Percentiles rank a stretch among this genome's conserved stretches.
phyloP scores from a whole-genome alignment of 208 protist genomes.

The Trypanosoma avium region DNA sequence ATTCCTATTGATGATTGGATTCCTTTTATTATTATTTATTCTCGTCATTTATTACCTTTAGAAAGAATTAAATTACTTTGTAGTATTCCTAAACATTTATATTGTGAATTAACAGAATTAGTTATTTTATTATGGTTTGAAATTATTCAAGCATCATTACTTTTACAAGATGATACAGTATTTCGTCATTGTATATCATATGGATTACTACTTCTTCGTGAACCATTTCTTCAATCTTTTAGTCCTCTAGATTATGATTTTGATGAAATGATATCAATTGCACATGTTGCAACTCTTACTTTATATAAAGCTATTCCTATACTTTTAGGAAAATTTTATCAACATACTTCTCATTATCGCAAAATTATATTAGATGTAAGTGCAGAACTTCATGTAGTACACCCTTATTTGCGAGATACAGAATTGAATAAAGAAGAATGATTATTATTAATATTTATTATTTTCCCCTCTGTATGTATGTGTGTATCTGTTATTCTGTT shows the following conservation, averaged over 20 bases:
- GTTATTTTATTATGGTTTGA: slow-evolving; percentile 37
- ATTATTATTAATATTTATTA: too few species aligned
- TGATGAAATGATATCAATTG: slow-evolving; percentile 49
- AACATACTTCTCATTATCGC: slow-evolving; percentile 43
- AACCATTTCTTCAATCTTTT: slow-evolving; percentile 53
- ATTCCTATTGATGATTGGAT: slow-evolving; percentile 29
- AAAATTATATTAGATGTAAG: slow-evolving; percentile 50
- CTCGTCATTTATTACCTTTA: neutral
- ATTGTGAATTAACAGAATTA: slow-evolving; percentile 30
- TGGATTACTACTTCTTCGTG: slow-evolving; percentile 41
- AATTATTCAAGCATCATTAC: slow-evolving; percentile 20
- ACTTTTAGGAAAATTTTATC: slow-evolving; percentile 32
- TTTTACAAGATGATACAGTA: slow-evolving; percentile 13
- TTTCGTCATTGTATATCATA: slow-evolving; percentile 37
- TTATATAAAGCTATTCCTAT: slow-evolving; percentile 57
- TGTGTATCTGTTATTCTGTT: slow-evolving; percentile 24
- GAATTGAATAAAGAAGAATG: slow-evolving; percentile 1
- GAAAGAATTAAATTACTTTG: slow-evolving; percentile 18
- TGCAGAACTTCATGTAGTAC: slow-evolving; percentile 51
- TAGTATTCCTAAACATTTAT: slow-evolving; percentile 15
- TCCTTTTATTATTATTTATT: slow-evolving; percentile 33
- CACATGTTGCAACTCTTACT: slow-evolving; percentile 45
- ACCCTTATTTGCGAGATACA: slow-evolving; percentile 40
- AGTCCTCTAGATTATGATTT: slow-evolving; percentile 62
- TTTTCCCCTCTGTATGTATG: slow-evolving; percentile 27